Conservation (phyloP, 139 green algal genomes). For the Chlorella sp. region DNA sequence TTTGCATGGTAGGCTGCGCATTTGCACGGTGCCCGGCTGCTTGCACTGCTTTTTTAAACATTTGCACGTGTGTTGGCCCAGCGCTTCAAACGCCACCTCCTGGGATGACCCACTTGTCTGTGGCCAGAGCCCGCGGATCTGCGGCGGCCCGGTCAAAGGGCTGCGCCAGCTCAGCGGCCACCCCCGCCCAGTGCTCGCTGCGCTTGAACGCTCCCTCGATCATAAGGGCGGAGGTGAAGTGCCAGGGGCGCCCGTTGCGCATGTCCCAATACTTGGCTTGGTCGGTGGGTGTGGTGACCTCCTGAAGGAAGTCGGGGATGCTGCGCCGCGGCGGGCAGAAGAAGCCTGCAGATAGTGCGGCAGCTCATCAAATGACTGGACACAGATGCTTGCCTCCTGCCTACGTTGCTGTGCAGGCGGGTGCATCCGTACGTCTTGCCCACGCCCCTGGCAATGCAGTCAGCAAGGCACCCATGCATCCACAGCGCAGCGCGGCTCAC, state of each 20-base stretch:
- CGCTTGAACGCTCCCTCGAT: conserved; percentile 29
- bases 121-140: not conserved
- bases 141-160: not conserved
- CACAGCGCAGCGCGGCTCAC: too few relatives aligned
- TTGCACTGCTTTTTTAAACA: not conserved
- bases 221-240: conserved; percentile 1
- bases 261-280: conserved; percentile 46
- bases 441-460: too few relatives aligned
- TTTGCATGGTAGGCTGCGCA: too few relatives aligned
- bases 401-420: too few relatives aligned
- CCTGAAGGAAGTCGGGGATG: conserved; percentile 75
- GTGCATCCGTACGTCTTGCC: too few relatives aligned
- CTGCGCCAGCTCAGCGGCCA: not conserved
- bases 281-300: conserved; percentile 63
- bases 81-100: too few relatives aligned
- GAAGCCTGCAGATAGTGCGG: conserved; percentile 58
- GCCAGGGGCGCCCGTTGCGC: not conserved
- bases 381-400: too few relatives aligned
- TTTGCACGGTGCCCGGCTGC: not conserved
- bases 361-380: too few relatives aligned
- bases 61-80: too few relatives aligned
- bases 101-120: not conserved
- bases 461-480: too few relatives aligned
- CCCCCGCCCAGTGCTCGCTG: conserved; percentile 49
- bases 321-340: conserved; percentile 63